phyloP scores from a whole-genome alignment of 1,139 yeast species.

The Chernovozyma aurita region DNA sequence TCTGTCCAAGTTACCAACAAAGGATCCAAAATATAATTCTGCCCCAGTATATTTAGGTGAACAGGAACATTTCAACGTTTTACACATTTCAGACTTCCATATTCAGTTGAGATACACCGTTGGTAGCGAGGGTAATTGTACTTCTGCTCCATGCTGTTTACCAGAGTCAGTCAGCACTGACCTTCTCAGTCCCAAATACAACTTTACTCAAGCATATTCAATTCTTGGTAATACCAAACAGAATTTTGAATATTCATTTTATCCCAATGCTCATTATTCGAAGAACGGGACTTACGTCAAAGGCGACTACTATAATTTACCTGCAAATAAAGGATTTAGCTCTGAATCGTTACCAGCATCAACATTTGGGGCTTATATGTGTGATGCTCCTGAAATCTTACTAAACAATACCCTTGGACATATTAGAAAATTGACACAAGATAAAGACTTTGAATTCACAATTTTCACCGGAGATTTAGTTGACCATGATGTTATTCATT shows the following conservation, averaged over 20 bases:
- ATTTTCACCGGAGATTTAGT: constrained; percentile 70
- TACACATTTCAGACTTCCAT: constrained; percentile 66
- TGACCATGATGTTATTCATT: constrained; percentile 50
- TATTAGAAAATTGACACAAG: constrained; percentile 30
- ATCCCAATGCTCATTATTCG: constrained; percentile 34
- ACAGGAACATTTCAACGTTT: constrained; percentile 46
- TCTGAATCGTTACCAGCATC: constrained; percentile 50
- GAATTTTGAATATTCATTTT: constrained; percentile 18
- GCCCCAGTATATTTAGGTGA: constrained; percentile 23
- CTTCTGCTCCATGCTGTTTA: constrained; percentile 47
- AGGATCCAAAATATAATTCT: constrained; percentile 18
- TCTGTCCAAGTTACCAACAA: constrained; percentile 30
- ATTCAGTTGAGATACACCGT: constrained; percentile 51
- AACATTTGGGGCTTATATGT: constrained; percentile 54
- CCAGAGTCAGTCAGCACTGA: constrained; percentile 32
- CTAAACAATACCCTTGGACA: constrained; percentile 52
- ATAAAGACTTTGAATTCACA: constrained; percentile 49
- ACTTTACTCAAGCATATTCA: constrained; percentile 26
- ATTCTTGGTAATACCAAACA: constrained; percentile 16
- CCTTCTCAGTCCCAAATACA: constrained; percentile 23
- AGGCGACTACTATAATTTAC: constrained; percentile 39
- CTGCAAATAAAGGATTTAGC: constrained; percentile 34
- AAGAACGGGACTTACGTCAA: constrained; percentile 28
- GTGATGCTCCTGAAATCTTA: constrained; percentile 62
- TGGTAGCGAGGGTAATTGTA: constrained; percentile 61